Percentiles rank a stretch among this genome's conserved stretches.
These are phyloP conservation scores for Aureobasidium sp. DNA, from an alignment of 2,329 filamentous ascomycete species.

Conservation along the genomic window DNA sequence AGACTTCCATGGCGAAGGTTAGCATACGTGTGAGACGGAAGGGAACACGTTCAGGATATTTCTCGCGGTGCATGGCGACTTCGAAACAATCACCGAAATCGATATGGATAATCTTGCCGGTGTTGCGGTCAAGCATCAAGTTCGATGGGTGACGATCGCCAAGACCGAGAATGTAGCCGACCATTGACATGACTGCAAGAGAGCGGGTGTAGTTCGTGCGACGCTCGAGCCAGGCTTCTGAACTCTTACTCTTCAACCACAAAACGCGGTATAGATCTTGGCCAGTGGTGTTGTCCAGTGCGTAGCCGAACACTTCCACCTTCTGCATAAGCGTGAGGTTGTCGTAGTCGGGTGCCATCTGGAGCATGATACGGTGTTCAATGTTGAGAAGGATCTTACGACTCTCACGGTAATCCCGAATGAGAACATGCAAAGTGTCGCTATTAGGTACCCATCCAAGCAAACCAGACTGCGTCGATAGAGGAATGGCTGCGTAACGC, in stretches of 20 bases:
- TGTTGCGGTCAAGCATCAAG: constrained; percentile 90
- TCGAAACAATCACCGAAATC: constrained; percentile 99
- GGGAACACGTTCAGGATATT: constrained; percentile 93
- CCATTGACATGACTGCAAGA: constrained; percentile 99
- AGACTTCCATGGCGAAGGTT: constrained; percentile 99
- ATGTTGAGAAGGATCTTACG: constrained; percentile 98
- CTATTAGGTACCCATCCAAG: constrained; percentile 96
- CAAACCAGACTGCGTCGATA: constrained; percentile 93
- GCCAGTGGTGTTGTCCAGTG: constrained; percentile 96
- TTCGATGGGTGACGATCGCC: constrained; percentile 97
- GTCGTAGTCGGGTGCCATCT: constrained; percentile 99
- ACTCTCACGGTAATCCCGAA: constrained; percentile 93
- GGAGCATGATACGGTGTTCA: constrained; percentile 98
- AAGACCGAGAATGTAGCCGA: constrained; percentile 96
- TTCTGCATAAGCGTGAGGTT: constrained; percentile 99
- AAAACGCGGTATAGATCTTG: constrained; percentile 96
- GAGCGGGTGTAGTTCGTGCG: constrained; percentile 99
- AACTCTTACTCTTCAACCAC: constrained; percentile 98
- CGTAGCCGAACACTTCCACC: constrained; percentile 98
- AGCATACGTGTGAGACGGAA: constrained; percentile 98
- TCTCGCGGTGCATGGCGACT: constrained; percentile 98
- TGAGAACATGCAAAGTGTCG: constrained; percentile 92
- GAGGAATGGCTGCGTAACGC: constrained; percentile 88
- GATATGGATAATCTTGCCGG: constrained; percentile 95
- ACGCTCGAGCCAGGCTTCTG: constrained; percentile 93